Conservation (phyloP, 345 rosid species). For the Salix caprea region DNA sequence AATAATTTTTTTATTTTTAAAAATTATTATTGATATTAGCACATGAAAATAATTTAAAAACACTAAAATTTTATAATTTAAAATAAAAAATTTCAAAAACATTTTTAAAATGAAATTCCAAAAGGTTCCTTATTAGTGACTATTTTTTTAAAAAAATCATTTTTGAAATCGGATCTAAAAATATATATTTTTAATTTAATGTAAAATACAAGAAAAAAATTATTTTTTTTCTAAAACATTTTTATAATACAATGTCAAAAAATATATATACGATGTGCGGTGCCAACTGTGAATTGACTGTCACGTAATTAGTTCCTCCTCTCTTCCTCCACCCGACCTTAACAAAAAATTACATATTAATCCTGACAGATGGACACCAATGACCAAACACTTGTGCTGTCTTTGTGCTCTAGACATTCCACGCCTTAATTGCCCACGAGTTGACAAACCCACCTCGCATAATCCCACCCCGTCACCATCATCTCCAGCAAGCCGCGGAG, state of each 20-base stretch:
- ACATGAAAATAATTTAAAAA: too few relatives aligned
- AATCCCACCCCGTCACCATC: conserved; percentile 3
- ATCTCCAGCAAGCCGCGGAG: not conserved
- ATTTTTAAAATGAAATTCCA: too few relatives aligned
- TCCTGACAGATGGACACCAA: not conserved
- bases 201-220: not conserved
- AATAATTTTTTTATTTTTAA: too few relatives aligned
- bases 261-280: conserved; percentile 7
- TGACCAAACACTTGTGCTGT: not conserved
- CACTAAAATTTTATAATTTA: too few relatives aligned
- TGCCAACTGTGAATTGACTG: conserved; percentile 48
- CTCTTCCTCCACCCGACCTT: conserved; percentile 2
- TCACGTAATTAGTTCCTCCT: conserved; percentile 14
- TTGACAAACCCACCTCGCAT: conserved; percentile 5
- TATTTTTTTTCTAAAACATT: too few relatives aligned
- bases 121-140: too few relatives aligned
- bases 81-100: too few relatives aligned
- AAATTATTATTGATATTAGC: too few relatives aligned
- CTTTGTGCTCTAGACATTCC: not conserved
- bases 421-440: not conserved
- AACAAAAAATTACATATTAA: not conserved
- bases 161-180: not conserved
- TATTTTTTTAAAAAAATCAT: too few relatives aligned
- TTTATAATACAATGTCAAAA: too few relatives aligned
- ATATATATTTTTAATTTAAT: not conserved